A percentile compares a stretch with the other conserved stretches of the same genome.
Evolutionary conservation across 2,329 filamentous ascomycete genomes (phyloP).

Genomic region (Pseudopithomyces chartarum): DNA sequence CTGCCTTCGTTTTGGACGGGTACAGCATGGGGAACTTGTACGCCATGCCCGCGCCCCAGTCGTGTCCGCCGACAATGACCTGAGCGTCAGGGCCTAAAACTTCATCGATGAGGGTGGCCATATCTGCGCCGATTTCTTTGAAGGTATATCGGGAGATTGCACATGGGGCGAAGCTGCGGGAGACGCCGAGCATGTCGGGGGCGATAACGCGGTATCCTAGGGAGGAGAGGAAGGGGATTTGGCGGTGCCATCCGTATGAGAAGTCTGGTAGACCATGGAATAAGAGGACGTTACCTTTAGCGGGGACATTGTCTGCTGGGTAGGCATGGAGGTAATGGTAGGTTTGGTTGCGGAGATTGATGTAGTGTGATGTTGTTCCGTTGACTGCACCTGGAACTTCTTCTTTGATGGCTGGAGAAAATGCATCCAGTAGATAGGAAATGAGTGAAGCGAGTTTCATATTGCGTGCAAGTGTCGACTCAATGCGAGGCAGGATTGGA

Average conservation of each 20-base stretch:
- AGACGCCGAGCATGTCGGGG: neutral
- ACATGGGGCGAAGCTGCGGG: neutral
- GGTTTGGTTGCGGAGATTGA: neutral
- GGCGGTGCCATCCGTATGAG: neutral
- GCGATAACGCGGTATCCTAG: neutral
- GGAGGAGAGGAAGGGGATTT: neutral
- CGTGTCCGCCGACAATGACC: neutral
- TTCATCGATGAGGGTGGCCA: neutral
- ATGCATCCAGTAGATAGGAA: neutral
- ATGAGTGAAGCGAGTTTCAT: neutral
- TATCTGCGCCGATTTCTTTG: neutral
- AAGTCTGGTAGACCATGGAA: neutral
- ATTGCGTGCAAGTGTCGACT: neutral
- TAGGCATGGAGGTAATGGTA: neutral
- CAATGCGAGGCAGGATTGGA: neutral
- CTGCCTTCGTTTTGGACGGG: neutral
- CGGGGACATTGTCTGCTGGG: neutral
- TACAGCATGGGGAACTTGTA: neutral
- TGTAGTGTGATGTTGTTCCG: neutral
- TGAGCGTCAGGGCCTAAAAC: neutral
- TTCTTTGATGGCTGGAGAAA: neutral
- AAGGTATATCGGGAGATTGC: neutral
- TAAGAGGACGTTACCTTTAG: neutral
- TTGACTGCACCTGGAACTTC: neutral
- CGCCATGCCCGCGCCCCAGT: neutral